Base-by-base conservation (phyloP, 73 alveolate genomes). In the Symbiodinium natans region DNA sequence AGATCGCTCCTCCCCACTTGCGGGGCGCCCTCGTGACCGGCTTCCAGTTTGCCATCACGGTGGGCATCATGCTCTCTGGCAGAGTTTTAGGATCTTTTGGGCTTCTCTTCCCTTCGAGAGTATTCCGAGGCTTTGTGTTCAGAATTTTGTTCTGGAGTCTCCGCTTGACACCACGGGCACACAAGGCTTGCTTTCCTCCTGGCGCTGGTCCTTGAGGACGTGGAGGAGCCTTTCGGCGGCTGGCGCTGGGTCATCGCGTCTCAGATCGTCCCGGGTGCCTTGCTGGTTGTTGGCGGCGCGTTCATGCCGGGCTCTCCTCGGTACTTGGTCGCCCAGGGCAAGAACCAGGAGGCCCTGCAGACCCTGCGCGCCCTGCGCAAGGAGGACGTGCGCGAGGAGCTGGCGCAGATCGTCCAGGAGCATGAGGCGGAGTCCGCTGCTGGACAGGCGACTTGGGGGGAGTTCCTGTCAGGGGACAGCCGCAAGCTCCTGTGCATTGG, bases 201-300 rank as follows among this genome's bases (percentile, higher is more conserved):
- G 38, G 82, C 94, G 29, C 41, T 86, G 41, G 83, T 54, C 31
- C 39, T 86, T 59, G 94, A 86, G 39, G 59, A 86, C n/a, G 94
- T 54, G 40, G 83, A 31, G 82, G 68, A 86, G 42, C 40, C 89
- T 31, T 42, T 11, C 42, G 83, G 93, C 59, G 93, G 93, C 82
- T 86, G 93, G 93, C 93, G 93, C 82, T 86, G 93, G 93, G 82
- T 48, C 56, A 86, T 86, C 40, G 82, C 93, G 27, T 82, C 82
- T 17, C 93, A 86, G 56, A 34, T 17, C 63, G 56, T 48, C 38
- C 56, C 83, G 1, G 93, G 93, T 2, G 31, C 21, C 33, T 36
- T 86, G 82, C 93, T 86, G 54, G 54, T 86, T 39, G 25, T 86
- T 5, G 83, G 82, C 33, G 93, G 93, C 25, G 82, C 36, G 3